Base-by-base conservation (phyloP, 192 early-diverging fungal genomes). In the Irineochytrium annulatum region DNA sequence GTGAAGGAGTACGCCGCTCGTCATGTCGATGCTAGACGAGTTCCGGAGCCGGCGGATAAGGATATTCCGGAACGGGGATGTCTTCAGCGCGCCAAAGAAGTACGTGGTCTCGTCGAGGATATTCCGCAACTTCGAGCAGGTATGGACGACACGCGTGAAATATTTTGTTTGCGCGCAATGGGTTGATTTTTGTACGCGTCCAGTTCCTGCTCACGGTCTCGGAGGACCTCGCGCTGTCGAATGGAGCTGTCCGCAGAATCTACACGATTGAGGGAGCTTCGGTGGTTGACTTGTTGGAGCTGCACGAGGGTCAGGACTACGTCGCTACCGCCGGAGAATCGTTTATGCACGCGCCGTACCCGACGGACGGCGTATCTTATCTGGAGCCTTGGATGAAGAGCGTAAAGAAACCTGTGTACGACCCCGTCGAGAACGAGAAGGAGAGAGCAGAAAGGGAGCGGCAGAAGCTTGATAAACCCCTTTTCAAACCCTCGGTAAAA, bases 71-170 rank as follows among this genome's bases (percentile, higher is more conserved):
- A 81, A 81, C 45, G 79, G 79, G 13, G 79, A 81, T 51, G 37
- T 65, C 2, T 76, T 68, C 61, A 55, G 57, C 17, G 28, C 56
- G 17, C 73, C 69, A 16, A 78, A 77, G 39, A 55, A 59, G 31
- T 60, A 78, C 1, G 62, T 81, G 4, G 54, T 81, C 27, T 76
- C 74, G 19, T 35, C 62, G 2, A 19, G 70, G 3, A 58, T 75
- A 11, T 72, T 61, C 58, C 66, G 72, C 30, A 81, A 77, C 43
- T 81, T 61, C 48, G 74, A 81, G 53, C 74, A 81, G 72, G 73
- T 76, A 54, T n/a, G 39, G 3, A 11, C 54, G 8, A 8, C 8
- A 41, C 37, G 11, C 37, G 11, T 41, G 11, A 13, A 13, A 6
- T n/a, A 66, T 62, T 11, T 16, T 1, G 14, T 8, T 24, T 29